phyloP scores from a whole-genome alignment of 495 filamentous ascomycete species.

The Aspergillus egyptiacus region DNA sequence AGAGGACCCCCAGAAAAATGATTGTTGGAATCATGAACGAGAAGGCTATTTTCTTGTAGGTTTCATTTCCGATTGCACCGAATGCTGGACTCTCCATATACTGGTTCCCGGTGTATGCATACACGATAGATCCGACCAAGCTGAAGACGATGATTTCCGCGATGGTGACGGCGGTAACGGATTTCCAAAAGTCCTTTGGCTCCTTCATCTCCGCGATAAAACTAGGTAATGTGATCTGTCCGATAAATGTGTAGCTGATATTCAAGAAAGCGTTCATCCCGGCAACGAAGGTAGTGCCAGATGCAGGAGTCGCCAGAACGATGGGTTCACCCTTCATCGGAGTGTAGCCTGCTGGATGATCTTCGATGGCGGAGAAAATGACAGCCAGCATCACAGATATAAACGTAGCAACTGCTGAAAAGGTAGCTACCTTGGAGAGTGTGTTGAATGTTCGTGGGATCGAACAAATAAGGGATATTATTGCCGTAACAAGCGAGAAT shows the following conservation, averaged over 20 bases:
- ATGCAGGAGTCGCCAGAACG: constrained; percentile 58
- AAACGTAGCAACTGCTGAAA: constrained; percentile 79
- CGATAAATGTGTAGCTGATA: constrained; percentile 89
- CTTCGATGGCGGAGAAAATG: constrained; percentile 69
- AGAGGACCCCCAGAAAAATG: constrained; percentile 83
- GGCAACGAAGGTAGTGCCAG: constrained; percentile 68
- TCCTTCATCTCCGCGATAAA: constrained; percentile 93
- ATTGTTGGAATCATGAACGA: constrained; percentile 90
- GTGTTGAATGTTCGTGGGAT: constrained; percentile 75
- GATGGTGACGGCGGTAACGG: constrained; percentile 80
- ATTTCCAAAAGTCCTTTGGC: constrained; percentile 82
- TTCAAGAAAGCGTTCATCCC: constrained; percentile 83
- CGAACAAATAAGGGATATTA: constrained; percentile 69
- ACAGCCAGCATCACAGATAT: constrained; percentile 74
- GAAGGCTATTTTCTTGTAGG: constrained; percentile 78
- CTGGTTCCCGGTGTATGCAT: constrained; percentile 76
- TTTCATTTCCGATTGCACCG: constrained; percentile 62
- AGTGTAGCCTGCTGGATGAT: constrained; percentile 58
- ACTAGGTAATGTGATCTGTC: constrained; percentile 82
- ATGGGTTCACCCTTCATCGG: constrained; percentile 51
- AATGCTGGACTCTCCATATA: constrained; percentile 81
- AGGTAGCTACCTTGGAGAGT: constrained; percentile 67
- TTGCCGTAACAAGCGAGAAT: constrained; percentile 61
- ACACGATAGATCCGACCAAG: constrained; percentile 66
- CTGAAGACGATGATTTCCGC: constrained; percentile 78